Base-by-base conservation (phyloP, 192 early-diverging fungal genomes). In the Dimargaris xerosporica region DNA sequence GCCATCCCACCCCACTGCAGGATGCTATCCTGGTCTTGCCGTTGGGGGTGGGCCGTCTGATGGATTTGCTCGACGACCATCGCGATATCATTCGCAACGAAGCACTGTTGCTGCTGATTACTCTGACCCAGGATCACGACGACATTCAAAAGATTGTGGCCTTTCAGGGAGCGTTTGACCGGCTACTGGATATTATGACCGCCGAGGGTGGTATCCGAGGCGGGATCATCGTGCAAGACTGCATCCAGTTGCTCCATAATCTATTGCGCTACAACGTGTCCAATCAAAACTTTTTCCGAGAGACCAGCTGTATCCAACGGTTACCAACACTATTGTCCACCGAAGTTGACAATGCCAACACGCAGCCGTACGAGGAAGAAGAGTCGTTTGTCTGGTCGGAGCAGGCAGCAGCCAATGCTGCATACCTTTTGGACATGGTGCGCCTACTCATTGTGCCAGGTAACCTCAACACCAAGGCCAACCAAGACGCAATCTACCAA, bases 71-170 rank as follows among this genome's bases (percentile, higher is more conserved):
- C 60, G 89, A 94, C 48, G 93, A 96, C 65, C 80, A 80, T 53
- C 83, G 90, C 47, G 96, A 99, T 53, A 91, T 94, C 69, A 91
- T 99, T 58, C 82, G 96, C 63, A 99, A 95, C 76, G 94, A 96
- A 82, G 90, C 90, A 7, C 75, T 99, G 12, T 72, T 95, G 64
- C 71, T 99, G 29, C 64, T 99, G 66, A 96, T 96, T 59, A 79
- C 89, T 0, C 78, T 99, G 48, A 94, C 94, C n/a, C 80, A 88
- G 55, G 82, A 75, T 46, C 94, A 95, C 71, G 88, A 91, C 12
- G 94, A 97, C 61, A 88, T 99, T 28, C 96, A 99, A 76, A 97
- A 99, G 78, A 91, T 99, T 64, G 89, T 99, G 53, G 95, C 96
- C 16, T 99, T 99, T 75, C 91, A 97, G 62, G 94, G 91, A 65